Percentiles rank a stretch among this genome's conserved stretches.
Evolutionary conservation across 345 rosid genomes (phyloP).

Genomic region (Syzygium grande): DNA sequence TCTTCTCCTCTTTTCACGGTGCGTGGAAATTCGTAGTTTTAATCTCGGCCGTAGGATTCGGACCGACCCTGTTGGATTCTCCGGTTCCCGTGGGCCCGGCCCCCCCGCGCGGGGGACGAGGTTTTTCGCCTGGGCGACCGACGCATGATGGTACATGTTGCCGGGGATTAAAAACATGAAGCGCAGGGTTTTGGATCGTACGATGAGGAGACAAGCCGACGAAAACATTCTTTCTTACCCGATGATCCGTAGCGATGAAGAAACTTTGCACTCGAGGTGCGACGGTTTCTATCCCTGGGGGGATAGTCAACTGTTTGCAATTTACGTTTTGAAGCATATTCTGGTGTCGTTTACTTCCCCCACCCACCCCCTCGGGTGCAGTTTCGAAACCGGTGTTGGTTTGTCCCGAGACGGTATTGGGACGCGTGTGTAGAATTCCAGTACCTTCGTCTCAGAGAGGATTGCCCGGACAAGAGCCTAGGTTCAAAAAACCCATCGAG

Average conservation of each 20-base stretch:
- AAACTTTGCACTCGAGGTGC: not conserved
- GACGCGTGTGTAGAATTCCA: fast-evolving
- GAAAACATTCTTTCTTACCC: not conserved
- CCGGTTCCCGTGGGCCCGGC: not conserved
- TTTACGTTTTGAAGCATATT: not conserved
- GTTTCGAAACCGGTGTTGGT: not conserved
- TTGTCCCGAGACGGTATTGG: not conserved
- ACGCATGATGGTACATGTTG: not conserved
- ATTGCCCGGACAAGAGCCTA: fast-evolving
- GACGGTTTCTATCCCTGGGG: fast-evolving
- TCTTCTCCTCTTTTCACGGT: too few species aligned
- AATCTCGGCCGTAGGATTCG: not conserved
- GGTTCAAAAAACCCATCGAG: not conserved
- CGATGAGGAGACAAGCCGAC: too few species aligned
- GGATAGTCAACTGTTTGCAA: not conserved
- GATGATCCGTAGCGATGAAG: not conserved
- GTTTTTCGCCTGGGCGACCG: not conserved
- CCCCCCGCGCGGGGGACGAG: not conserved
- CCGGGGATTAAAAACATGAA: not conserved
- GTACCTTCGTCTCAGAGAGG: not conserved
- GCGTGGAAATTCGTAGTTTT: too few species aligned
- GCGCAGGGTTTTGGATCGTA: too few species aligned
- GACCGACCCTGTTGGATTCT: not conserved
- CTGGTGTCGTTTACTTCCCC: fast-evolving
- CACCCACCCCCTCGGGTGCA: fast-evolving